Percentiles rank a stretch among this genome's conserved stretches.
These are phyloP conservation scores for Pleoardoris graminearum DNA, from an alignment of 2,329 filamentous ascomycete species.

Conservation along the genomic window DNA sequence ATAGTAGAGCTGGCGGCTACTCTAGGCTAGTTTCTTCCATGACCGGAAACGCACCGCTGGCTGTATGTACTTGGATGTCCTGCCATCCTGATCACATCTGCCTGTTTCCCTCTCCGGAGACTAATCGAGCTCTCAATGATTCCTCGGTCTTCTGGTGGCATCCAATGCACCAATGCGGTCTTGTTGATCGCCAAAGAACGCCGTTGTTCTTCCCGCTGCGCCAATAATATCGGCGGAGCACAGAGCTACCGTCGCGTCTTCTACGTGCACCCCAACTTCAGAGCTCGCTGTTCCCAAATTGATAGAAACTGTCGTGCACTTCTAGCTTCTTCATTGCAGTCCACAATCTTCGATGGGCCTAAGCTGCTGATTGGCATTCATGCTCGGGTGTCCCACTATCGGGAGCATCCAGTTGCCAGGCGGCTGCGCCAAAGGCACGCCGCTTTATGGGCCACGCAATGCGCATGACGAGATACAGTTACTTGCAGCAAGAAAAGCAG, in stretches of 20 bases:
- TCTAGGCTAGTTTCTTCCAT: conserved; percentile 32
- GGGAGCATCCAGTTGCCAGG: too few species aligned
- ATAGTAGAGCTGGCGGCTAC: conserved; percentile 40
- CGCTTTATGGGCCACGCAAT: background rate
- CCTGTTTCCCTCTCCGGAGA: conserved; percentile 7
- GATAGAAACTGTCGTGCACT: background rate
- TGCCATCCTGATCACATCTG: conserved; percentile 22
- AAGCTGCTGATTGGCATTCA: background rate
- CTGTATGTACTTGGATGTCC: conserved; percentile 28
- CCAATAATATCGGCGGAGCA: background rate
- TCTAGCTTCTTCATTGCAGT: background rate
- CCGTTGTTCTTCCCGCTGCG: background rate
- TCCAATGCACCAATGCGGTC: background rate
- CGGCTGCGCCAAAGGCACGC: background rate
- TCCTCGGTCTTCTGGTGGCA: conserved; percentile 4
- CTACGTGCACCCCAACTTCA: background rate
- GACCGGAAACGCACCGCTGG: conserved; percentile 27
- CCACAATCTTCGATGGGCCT: background rate
- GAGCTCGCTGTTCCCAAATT: background rate
- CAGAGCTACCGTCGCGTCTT: background rate
- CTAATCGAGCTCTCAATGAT: conserved; percentile 7
- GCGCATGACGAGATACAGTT: conserved; percentile 11
- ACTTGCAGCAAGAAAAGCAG: background rate
- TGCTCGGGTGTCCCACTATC: background rate
- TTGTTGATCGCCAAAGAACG: conserved; percentile 2